Base-by-base conservation (phyloP, 139 green algal genomes). In the Nannochloris sp. region DNA sequence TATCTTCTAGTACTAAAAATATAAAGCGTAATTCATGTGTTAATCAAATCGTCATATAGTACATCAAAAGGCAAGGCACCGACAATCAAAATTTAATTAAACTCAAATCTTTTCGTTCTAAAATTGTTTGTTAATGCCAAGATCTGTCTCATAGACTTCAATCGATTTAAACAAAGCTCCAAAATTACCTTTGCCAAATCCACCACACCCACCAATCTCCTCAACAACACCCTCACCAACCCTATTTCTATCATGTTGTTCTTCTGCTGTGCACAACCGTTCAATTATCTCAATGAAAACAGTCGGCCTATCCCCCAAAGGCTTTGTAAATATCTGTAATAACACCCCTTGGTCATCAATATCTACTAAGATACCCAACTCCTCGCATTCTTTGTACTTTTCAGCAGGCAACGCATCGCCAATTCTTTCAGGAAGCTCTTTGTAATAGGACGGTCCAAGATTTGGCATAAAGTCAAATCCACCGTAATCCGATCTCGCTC, bases 251-350 rank as follows among this genome's bases (percentile, higher is more conserved):
- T 63, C 25, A 0, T 35, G 54, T 38, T 54, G 29, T 8, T 23
- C 35, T 19, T 48, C 42, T 55, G 51, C 58, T 10, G 67, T 48
- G 47, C 54, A 75, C 30, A 98, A 73, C 3, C 94, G 79, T 84
- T 99, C 79, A 56, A 99, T 99, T 77, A 99, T 96, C 79, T 99
- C 94, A 38, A 99, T 80, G 64, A 99, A 99, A 24, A 99, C 46
- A 3, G 94, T 99, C 13, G 94, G 87, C 9, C 93, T 58, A 71
- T 89, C 85, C 35, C 80, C 80, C 31, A 96, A 67, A 6, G 89
- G 89, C 76, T 87, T 86, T 39, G 85, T 96, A 76, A 96, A 96
- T 63, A 96, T 89, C 74, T 97, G 94, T 71, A 99, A 74, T 60
- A 99, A 81, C 31, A 96, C 70, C 2, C 94, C 94, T 69, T 98